A percentile compares a stretch with the other conserved stretches of the same genome.
Conservation (phyloP, 2,329 filamentous ascomycete species). For the Trichocomaceae sp. region DNA sequence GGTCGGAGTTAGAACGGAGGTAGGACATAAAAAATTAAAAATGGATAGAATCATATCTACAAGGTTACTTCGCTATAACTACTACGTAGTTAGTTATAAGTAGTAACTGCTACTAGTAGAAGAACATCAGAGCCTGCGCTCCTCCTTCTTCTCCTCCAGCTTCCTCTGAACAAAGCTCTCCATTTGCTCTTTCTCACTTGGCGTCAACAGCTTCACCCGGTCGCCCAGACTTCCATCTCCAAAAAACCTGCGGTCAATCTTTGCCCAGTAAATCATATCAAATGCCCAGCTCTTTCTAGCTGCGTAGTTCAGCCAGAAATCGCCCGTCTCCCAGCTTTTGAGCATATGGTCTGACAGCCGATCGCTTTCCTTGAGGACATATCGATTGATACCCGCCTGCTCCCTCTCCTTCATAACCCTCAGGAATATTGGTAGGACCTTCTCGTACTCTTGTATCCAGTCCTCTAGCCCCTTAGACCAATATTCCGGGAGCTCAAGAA, state of each 20-base stretch:
- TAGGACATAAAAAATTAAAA: too few species aligned
- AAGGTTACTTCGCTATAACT: too few species aligned
- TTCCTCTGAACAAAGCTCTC: conserved; percentile 18
- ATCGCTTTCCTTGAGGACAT: conserved; percentile 7
- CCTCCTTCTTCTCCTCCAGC: conserved; percentile 5
- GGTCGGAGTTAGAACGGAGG: not conserved
- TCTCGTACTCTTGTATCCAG: conserved; percentile 15
- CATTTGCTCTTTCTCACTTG: conserved; percentile 16
- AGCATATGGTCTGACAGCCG: conserved; percentile 15
- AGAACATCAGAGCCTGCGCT: not conserved
- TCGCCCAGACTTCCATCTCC: conserved; percentile 16
- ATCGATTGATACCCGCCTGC: conserved; percentile 6
- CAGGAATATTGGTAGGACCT: conserved; percentile 16
- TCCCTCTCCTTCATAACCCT: conserved; percentile 8
- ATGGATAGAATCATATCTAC: too few species aligned
- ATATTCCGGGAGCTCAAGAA: conserved; percentile 19
- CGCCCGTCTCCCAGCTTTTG: conserved; percentile 17
- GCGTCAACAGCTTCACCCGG: conserved; percentile 16
- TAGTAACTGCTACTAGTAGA: too few species aligned
- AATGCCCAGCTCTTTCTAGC: conserved; percentile 21
- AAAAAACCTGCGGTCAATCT: conserved; percentile 22
- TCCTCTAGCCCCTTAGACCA: conserved; percentile 16
- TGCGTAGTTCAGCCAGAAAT: conserved; percentile 21
- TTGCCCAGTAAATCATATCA: conserved; percentile 21
- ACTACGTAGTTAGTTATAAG: too few species aligned